Evolutionary conservation across 768 basidiomycete genomes (phyloP).

Genomic region (Cyclocybe cylindracea): DNA sequence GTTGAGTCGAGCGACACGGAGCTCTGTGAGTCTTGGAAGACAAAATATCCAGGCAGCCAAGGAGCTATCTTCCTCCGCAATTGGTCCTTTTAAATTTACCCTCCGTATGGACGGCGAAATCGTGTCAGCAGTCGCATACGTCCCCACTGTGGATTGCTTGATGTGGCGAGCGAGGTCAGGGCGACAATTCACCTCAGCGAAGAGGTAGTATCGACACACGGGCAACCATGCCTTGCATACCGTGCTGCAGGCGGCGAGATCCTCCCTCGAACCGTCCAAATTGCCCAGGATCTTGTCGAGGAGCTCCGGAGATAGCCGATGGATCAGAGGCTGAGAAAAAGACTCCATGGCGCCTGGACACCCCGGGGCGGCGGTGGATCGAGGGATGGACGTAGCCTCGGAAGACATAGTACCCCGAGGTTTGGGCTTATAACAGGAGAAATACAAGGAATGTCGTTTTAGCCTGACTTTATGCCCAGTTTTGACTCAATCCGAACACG

Average conservation of each 20-base stretch:
- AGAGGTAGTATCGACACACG: slow-evolving; percentile 33
- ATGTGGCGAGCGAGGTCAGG: slow-evolving; percentile 27
- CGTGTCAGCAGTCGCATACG: slow-evolving; percentile 19
- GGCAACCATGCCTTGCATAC: slow-evolving; percentile 35
- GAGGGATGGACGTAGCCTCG: too few species aligned
- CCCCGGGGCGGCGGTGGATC: too few species aligned
- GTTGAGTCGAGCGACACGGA: slow-evolving; percentile 5
- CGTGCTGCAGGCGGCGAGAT: slow-evolving; percentile 29
- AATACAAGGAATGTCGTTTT: too few species aligned
- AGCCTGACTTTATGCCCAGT: too few species aligned
- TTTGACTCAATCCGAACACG: too few species aligned
- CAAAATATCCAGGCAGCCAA: slow-evolving; percentile 1
- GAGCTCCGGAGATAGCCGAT: slow-evolving; percentile 32
- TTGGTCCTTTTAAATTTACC: slow-evolving; percentile 26
- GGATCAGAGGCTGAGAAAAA: slow-evolving; percentile 21
- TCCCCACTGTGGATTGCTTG: slow-evolving; percentile 15
- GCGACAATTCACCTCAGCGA: slow-evolving; percentile 28
- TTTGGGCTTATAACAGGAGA: too few species aligned
- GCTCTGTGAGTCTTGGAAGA: slow-evolving; percentile 7
- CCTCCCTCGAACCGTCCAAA: slow-evolving; percentile 22
- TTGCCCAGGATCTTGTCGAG: slow-evolving; percentile 30
- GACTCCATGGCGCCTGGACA: background rate
- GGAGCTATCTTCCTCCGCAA: background rate
- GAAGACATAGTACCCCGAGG: too few species aligned
- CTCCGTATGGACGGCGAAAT: slow-evolving; percentile 30